Base-by-base conservation (phyloP, 805 yeast species). In the Starmera dryadoides region DNA sequence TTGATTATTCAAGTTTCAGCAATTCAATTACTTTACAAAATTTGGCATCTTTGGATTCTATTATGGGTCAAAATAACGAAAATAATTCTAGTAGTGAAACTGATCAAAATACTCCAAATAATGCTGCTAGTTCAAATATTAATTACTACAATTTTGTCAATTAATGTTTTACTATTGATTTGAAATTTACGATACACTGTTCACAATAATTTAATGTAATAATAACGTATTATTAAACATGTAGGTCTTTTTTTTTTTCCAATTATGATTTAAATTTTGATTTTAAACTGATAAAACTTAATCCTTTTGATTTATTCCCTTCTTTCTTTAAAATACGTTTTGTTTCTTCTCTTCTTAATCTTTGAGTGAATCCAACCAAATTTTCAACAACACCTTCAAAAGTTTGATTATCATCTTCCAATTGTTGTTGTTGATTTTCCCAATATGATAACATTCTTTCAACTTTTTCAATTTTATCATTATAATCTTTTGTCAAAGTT, bases 311-410 rank as follows among this genome's bases (percentile, higher is more conserved):
- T 30, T 40, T 46, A 10, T 49, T 44, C 25, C 48, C 45, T 35
- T 59, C 60, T 43, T 59, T 61, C 46, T 62, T 63, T 37, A 63
- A 50, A 36, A 52, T 51, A 34, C 54, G 48, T 32, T 65, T 60
- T 14, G 64, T 58, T 46, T 68, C 71, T 41, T 63, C 66, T 40
- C 91, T 68, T 49, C 84, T 73, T 37, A 83, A 50, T 50, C 86
- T 76, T 58, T 93, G 96, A 6, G 95, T 84, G 56, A 89, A 88
- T 7, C 95, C 97, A 14, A 89, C 85, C 49, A 89, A 64, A 50
- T 86, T 88, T 54, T 87, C 95, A 32, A 93, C 88, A 48, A 93
- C 95, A 3, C 81, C 72, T 49, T 91, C 95, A 55, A 81, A 88
- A 14, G 89, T 76, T 26, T 73, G 74, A 50, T 85, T 83, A 56